phyloP scores from a whole-genome alignment of 257 asterid genomes.

The Mitragyna speciosa region DNA sequence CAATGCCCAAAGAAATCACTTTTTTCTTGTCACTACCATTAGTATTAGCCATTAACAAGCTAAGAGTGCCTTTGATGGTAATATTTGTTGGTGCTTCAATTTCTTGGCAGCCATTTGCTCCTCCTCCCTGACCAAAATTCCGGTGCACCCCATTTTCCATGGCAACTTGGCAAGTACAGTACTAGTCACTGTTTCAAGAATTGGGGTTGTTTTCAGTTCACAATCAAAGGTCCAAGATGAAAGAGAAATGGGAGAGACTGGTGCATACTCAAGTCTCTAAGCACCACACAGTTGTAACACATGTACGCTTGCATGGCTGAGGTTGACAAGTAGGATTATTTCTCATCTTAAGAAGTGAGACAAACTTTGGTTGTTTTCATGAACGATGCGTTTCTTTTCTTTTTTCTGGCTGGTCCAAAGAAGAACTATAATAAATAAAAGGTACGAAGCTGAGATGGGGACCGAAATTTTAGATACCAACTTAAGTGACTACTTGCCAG shows the following conservation, averaged over 20 bases:
- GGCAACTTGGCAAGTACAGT: not conserved
- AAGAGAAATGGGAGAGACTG: not conserved
- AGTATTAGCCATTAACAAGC: constrained; percentile 46
- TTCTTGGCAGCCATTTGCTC: not conserved
- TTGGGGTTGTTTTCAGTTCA: not conserved
- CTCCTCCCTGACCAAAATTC: not conserved
- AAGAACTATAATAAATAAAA: too few relatives aligned
- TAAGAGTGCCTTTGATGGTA: constrained; percentile 78
- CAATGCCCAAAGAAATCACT: constrained; percentile 73
- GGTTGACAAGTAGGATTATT: not conserved
- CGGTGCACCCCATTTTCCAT: constrained; percentile 24
- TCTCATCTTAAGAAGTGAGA: too few relatives aligned
- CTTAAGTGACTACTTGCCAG: too few relatives aligned
- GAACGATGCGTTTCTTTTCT: too few relatives aligned
- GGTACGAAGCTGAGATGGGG: too few relatives aligned
- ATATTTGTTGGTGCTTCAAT: constrained; percentile 47
- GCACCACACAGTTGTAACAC: not conserved
- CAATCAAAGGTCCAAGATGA: not conserved
- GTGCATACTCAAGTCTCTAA: too few relatives aligned
- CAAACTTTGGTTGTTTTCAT: too few relatives aligned
- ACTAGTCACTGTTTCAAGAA: not conserved
- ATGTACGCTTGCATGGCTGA: constrained; percentile 14
- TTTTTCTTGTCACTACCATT: constrained; percentile 27
- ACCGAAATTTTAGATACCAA: too few relatives aligned
- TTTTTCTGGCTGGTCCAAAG: too few relatives aligned